These are phyloP conservation scores for Pelargonium fulgidum DNA, from an alignment of 441 rosid species.

Conservation along the genomic window DNA sequence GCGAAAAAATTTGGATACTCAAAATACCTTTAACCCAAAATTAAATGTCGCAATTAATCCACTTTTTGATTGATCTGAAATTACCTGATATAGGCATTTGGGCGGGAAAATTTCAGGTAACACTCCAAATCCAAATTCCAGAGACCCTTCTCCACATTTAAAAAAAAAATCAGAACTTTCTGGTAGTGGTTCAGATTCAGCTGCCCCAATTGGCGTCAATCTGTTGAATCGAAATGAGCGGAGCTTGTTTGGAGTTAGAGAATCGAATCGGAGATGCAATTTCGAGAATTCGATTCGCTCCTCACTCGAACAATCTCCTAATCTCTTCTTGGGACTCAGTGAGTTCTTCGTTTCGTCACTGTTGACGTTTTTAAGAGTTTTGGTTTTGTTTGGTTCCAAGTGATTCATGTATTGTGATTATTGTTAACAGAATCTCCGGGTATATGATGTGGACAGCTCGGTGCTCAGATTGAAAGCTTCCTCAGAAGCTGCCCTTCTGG, in stretches of 20 bases:
- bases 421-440: slow-evolving; percentile 46
- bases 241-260: slow-evolving; percentile 35
- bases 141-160: no score
- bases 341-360: slow-evolving; percentile 23
- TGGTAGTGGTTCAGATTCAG: not conserved
- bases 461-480: slow-evolving; percentile 42
- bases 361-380: not conserved
- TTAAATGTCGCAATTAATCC: no score
- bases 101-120: no score
- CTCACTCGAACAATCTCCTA: slow-evolving; percentile 68
- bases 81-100: no score
- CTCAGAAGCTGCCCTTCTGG: slow-evolving; percentile 53
- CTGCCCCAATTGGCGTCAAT: not conserved
- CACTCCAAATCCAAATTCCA: no score
- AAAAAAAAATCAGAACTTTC: not conserved
- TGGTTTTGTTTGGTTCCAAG: not conserved
- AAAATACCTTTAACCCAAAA: no score
- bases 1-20: no score
- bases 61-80: no score
- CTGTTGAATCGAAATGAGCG: slow-evolving; percentile 28
- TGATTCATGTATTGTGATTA: not conserved
- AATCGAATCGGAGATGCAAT: slow-evolving; percentile 56
- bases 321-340: slow-evolving; percentile 91
- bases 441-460: slow-evolving; percentile 61
- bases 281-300: slow-evolving; percentile 67